These are phyloP conservation scores for Thalia dealbata DNA, from an alignment of 176 grass and related monocot species.

Conservation along the genomic window DNA sequence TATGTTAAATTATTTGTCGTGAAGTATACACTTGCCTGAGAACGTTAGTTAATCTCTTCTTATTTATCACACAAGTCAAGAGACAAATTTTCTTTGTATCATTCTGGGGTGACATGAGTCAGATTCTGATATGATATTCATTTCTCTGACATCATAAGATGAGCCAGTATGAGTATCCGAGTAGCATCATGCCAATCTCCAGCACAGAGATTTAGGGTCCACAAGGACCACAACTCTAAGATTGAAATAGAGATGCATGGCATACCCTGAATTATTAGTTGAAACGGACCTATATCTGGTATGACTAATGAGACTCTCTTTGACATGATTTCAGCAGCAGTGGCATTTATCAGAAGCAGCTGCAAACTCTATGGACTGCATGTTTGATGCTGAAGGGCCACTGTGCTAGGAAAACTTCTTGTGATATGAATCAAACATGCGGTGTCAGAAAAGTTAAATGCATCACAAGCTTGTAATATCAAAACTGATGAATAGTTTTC, in stretches of 20 bases:
- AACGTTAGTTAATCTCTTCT: background rate
- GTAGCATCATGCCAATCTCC: background rate
- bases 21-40: background rate
- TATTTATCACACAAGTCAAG: background rate
- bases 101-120: background rate
- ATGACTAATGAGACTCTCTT: background rate
- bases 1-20: background rate
- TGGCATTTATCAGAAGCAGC: background rate
- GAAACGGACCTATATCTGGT: background rate
- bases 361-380: background rate
- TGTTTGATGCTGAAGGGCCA: background rate
- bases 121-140: background rate
- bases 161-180: background rate
- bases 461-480: too few relatives aligned
- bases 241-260: background rate
- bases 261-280: background rate
- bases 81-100: background rate
- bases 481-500: background rate
- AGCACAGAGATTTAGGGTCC: background rate
- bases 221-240: background rate
- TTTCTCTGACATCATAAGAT: background rate
- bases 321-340: too few relatives aligned
- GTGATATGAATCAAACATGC: background rate
- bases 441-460: background rate
- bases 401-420: background rate